Evolutionary conservation across 331 rosid species (phyloP), one percentile per base, ranked within the genome.

Genomic region (Phaseolus coccineus): DNA sequence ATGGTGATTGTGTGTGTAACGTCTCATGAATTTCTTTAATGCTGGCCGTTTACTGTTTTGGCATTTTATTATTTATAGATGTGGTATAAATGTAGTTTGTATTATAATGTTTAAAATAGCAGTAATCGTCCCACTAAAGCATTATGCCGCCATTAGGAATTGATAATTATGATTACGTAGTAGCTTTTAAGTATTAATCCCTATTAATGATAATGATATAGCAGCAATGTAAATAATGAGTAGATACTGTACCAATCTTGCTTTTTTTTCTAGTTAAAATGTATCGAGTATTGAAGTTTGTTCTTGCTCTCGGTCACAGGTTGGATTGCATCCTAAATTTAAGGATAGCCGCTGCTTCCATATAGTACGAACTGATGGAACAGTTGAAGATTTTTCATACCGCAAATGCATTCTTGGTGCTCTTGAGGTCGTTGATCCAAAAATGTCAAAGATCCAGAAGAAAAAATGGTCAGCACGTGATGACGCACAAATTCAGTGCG

Each of bases 381-480:
- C 89, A 0, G 63, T 82, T 6, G 99, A 91, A 83, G 98, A 93
- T 67, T 93, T 95, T 83, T 95, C 99, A 0, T 91, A 91, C 86
- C 96, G 80, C 68, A 96, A 96, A 84, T 93, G 99, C 73, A 83
- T 93, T 25, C 77, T 71, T 37, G 86, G 89, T 86, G 98, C 97
- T 52, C 86, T 87, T 28, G 94, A 89, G 72, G 79, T 90, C 59
- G 68, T 91, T 73, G 93, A 87, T 51, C 97, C 97, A 46, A 46
- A 76, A 35, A 86, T 73, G 81, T 94, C 87, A 1, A 87, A 82
- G 79, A 78, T 27, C 50, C 91, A 84, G 75, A 69, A 56, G 89
- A 37, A 84, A 27, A 89, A 75, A 71, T 81, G 90, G 91, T 50
- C 47, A n/a, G 73, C 37, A 71, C 33, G 47, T 14, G 53, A 44